phyloP scores from a whole-genome alignment of 1,284 basidiomycete genomes.

The Moniliophthora roreri region DNA sequence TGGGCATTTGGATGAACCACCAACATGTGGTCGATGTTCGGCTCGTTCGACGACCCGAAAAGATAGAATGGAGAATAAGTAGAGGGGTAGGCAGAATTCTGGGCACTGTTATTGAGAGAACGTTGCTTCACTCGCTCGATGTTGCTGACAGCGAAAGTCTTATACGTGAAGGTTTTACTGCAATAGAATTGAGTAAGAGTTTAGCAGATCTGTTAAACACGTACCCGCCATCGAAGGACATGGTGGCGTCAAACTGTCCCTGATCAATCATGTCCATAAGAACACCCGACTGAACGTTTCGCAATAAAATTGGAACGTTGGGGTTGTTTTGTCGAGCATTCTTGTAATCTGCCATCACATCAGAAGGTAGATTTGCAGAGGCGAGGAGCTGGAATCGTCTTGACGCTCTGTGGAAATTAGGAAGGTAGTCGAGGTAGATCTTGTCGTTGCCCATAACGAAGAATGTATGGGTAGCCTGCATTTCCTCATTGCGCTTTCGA shows the following conservation, averaged over 20 bases:
- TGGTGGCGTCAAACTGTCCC: background rate
- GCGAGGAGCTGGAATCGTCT: background rate
- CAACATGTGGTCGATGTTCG: background rate
- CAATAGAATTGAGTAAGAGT: background rate
- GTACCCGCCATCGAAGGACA: background rate
- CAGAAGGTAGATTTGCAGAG: background rate
- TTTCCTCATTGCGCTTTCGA: background rate
- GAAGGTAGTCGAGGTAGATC: background rate
- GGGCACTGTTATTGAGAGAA: background rate
- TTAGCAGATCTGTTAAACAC: background rate
- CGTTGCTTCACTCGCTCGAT: background rate
- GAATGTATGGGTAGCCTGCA: background rate
- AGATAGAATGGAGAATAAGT: background rate
- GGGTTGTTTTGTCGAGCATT: background rate
- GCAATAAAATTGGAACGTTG: background rate
- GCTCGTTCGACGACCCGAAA: background rate
- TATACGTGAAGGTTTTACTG: background rate
- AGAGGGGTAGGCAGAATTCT: background rate
- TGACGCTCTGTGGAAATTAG: background rate
- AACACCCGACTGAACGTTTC: background rate
- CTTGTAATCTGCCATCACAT: background rate
- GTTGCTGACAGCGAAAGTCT: background rate
- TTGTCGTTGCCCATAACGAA: background rate
- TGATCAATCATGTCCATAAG: background rate
- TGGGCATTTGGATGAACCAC: background rate